These are phyloP conservation scores for Cylindrotheca fusiformis DNA, from an alignment of 108 stramenopile genomes.

Conservation along the genomic window DNA sequence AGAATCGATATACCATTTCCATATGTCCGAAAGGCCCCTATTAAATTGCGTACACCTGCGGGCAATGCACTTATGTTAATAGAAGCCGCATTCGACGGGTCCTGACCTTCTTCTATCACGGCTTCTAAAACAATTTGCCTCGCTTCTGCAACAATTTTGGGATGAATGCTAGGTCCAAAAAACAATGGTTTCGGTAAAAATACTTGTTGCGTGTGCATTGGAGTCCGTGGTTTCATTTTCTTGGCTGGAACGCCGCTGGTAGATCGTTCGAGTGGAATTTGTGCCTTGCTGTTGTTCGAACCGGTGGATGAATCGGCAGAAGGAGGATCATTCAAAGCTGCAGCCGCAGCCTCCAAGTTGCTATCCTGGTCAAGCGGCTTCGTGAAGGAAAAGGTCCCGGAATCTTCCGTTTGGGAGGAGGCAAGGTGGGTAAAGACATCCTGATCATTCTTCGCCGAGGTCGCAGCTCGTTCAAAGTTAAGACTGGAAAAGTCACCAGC, in stretches of 20 bases:
- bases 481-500: constrained; percentile 18
- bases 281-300: background rate
- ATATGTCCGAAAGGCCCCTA: constrained; percentile 68
- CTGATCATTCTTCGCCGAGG: background rate
- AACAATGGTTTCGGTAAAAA: constrained; percentile 76
- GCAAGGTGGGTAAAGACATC: constrained; percentile 3
- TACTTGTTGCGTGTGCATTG: constrained; percentile 71
- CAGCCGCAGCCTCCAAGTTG: constrained; percentile 50
- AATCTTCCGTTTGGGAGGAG: constrained; percentile 9
- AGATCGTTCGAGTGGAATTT: background rate
- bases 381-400: constrained; percentile 30
- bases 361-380: background rate
- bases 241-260: background rate
- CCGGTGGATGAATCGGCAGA: background rate
- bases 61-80: constrained; percentile 29
- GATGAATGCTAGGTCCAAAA: constrained; percentile 73
- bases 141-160: constrained; percentile 65
- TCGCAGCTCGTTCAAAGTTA: constrained; percentile 8
- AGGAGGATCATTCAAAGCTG: constrained; percentile 24
- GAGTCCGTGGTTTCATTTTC: constrained; percentile 11
- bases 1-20: constrained; percentile 58
- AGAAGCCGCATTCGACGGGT: constrained; percentile 13
- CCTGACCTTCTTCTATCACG: constrained; percentile 13
- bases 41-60: constrained; percentile 61
- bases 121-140: constrained; percentile 28